Evolutionary conservation across 2,329 filamentous ascomycete species (phyloP).

Genomic region (Nigrospora osmanthi): DNA sequence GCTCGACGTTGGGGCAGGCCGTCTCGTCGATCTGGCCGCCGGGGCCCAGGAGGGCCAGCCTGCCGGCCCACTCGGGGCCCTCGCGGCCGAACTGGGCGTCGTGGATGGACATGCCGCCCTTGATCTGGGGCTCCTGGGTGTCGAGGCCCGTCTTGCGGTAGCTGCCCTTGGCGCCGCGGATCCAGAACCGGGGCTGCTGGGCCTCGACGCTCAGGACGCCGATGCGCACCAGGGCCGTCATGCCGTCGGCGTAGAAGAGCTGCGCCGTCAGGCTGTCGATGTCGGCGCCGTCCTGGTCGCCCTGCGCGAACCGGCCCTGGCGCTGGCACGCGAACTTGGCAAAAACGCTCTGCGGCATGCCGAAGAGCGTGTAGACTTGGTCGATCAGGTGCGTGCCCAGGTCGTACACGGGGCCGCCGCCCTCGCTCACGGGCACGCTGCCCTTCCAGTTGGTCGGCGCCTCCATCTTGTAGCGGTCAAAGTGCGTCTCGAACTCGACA

Average conservation of each 20-base stretch:
- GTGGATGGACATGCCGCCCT: constrained; percentile 51
- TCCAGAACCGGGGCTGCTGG: constrained; percentile 68
- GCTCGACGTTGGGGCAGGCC: constrained; percentile 49
- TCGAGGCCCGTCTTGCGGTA: constrained; percentile 69
- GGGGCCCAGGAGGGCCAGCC: constrained; percentile 45
- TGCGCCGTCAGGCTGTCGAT: constrained; percentile 56
- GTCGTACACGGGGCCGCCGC: constrained; percentile 64
- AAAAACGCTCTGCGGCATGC: constrained; percentile 58
- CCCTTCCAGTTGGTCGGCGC: constrained; percentile 61
- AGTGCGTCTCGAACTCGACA: constrained; percentile 72
- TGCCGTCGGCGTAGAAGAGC: constrained; percentile 55
- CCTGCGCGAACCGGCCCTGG: constrained; percentile 26
- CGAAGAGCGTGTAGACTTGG: constrained; percentile 65
- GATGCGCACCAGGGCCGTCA: constrained; percentile 63
- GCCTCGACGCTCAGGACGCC: constrained; percentile 61
- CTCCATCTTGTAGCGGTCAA: constrained; percentile 63
- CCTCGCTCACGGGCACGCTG: constrained; percentile 46
- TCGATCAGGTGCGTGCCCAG: constrained; percentile 71
- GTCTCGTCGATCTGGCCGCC: constrained; percentile 42
- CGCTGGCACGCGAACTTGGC: constrained; percentile 63
- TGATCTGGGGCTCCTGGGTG: constrained; percentile 67
- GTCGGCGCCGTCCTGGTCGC: constrained; percentile 32
- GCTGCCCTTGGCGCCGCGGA: constrained; percentile 65
- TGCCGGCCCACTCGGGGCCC: constrained; percentile 47
- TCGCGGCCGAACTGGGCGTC: constrained; percentile 61